Evolutionary conservation across 495 filamentous ascomycete species (phyloP).

Genomic region (Sordaria brevicollis): DNA sequence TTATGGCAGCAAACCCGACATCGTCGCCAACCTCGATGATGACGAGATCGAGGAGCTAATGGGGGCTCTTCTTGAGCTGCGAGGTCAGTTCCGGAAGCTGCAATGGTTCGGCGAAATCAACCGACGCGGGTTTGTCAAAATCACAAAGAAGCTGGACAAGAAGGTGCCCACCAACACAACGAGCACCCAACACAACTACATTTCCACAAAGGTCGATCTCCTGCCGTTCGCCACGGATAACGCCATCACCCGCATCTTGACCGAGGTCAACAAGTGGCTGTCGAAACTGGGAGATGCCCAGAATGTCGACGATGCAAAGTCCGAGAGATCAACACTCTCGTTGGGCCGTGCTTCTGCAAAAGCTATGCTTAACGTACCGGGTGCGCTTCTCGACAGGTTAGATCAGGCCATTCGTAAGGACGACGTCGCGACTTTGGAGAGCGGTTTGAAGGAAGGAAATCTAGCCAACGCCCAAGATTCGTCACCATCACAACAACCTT

Average conservation of each 20-base stretch:
- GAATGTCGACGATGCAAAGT: slow-evolving; percentile 56
- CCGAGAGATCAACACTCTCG: slow-evolving; percentile 59
- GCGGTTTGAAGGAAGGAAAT: slow-evolving; percentile 49
- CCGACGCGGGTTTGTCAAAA: slow-evolving; percentile 87
- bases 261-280: slow-evolving; percentile 83
- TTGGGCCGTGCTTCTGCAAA: slow-evolving; percentile 61
- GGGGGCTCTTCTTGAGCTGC: slow-evolving; percentile 76
- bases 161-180: slow-evolving; percentile 56
- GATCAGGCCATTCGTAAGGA: slow-evolving; percentile 73
- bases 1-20: slow-evolving; percentile 53
- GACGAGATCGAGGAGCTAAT: slow-evolving; percentile 86
- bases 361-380: slow-evolving; percentile 57
- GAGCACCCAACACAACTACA: slow-evolving; percentile 63
- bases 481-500: slow-evolving; percentile 35
- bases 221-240: slow-evolving; percentile 73
- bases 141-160: slow-evolving; percentile 96
- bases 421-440: slow-evolving; percentile 49
- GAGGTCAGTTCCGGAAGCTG: slow-evolving; percentile 77
- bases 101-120: slow-evolving; percentile 99
- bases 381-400: slow-evolving; percentile 54
- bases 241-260: slow-evolving; percentile 53
- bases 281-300: slow-evolving; percentile 67
- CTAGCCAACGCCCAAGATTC: slow-evolving; percentile 37
- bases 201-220: slow-evolving; percentile 79
- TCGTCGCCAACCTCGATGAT: slow-evolving; percentile 40